Evolutionary conservation across 768 basidiomycete genomes (phyloP).

Genomic region (Trametes cingulata): DNA sequence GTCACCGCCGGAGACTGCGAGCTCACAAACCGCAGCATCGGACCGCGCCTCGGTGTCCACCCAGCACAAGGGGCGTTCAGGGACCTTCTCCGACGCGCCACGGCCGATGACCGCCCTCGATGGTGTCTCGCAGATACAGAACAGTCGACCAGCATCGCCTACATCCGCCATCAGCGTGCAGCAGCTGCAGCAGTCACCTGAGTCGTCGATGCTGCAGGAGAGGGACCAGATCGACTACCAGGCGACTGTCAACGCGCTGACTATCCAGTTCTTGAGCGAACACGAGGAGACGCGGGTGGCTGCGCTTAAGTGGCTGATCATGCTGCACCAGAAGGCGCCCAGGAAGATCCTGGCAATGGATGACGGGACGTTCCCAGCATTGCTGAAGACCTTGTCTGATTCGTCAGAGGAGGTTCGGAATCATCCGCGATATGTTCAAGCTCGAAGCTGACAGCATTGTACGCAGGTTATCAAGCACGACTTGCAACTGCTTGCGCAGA

Average conservation of each 20-base stretch:
- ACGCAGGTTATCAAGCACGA: slow-evolving; percentile 91
- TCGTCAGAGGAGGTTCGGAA: slow-evolving; percentile 84
- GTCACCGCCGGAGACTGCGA: slow-evolving; percentile 35
- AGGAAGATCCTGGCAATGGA: slow-evolving; percentile 97
- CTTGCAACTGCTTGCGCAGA: slow-evolving; percentile 92
- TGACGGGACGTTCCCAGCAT: slow-evolving; percentile 93
- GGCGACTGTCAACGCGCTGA: slow-evolving; percentile 88
- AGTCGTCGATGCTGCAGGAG: slow-evolving; percentile 36
- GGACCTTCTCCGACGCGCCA: slow-evolving; percentile 8
- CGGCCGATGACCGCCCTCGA: slow-evolving; percentile 9
- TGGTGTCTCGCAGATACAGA: slow-evolving; percentile 15
- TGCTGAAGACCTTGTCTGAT: slow-evolving; percentile 95
- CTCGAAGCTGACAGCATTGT: background rate
- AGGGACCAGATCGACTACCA: slow-evolving; percentile 91
- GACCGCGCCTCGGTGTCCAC: slow-evolving; percentile 22
- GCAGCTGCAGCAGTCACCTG: slow-evolving; percentile 27
- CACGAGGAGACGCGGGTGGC: slow-evolving; percentile 96
- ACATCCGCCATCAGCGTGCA: slow-evolving; percentile 30
- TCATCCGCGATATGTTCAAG: background rate
- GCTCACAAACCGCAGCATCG: slow-evolving; percentile 9
- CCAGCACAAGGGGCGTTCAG: slow-evolving; percentile 11
- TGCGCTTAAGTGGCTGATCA: slow-evolving; percentile 95
- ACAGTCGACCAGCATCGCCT: slow-evolving; percentile 37
- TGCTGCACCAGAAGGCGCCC: slow-evolving; percentile 98
- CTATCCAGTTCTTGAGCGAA: slow-evolving; percentile 92